Base-by-base conservation (phyloP, 768 basidiomycete species). In the Coprinopsis marcescibilis region DNA sequence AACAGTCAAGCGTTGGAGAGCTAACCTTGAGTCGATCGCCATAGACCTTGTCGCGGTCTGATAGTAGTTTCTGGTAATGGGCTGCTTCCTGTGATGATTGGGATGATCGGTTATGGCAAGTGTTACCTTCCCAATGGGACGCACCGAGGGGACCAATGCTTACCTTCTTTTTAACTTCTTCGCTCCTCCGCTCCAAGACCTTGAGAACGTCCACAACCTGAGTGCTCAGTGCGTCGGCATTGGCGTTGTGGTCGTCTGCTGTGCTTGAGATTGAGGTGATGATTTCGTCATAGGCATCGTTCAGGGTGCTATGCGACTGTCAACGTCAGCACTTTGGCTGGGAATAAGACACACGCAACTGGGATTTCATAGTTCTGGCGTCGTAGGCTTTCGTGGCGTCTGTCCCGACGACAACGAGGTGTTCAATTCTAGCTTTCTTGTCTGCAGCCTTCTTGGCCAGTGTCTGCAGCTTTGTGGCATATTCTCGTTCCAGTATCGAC, bases 401-500 rank as follows among this genome's bases (percentile, higher is more conserved):
- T 20, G 72, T 73, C 27, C 88, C 89, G 8, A 89, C 62, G 6
- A 85, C 76, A 19, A 84, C 65, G 7, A 64, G 57, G 0, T 68
- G 57, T 48, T 76, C 76, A 46, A 71, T 70, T 63, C 77, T 86
- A 36, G 63, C 65, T 62, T 84, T 86, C 73, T 80, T 86, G 35
- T 91, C 89, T 8, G 69, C 64, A 1, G 81, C 80, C 58, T 81
- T 89, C 61, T 75, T 81, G 6, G 73, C 72, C 25, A 92, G 62
- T 13, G 69, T 62, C 57, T 83, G 81, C 8, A 92, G 69, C 59
- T 85, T 89, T 20, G 64, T 59, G 0, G 87, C 85, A 59, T 89
- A 91, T 59, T 92, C 89, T 43, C 83, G 78, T 62, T 92, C 89
- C 10, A 91, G 66, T 5, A 69, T 73, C 8, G 68, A 79, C 36